Evolutionary conservation across 352 stramenopile species (phyloP).

Genomic region (Phytopythium ostracodes): DNA sequence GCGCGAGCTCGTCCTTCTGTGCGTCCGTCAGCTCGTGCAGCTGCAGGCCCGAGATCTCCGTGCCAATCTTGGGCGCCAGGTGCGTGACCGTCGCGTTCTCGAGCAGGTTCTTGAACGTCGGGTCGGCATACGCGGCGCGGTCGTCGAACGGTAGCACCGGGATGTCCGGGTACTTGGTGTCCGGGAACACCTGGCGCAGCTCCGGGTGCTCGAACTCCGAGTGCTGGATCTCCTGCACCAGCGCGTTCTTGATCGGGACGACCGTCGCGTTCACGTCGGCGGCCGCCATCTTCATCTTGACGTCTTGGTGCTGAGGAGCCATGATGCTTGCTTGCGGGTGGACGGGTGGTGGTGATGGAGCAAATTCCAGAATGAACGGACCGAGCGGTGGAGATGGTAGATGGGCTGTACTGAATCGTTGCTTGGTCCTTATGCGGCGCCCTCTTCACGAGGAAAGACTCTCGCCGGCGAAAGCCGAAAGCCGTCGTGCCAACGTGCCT

Average conservation of each 20-base stretch:
- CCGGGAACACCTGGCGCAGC: slow-evolving; percentile 22
- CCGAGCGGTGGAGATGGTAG: neutral
- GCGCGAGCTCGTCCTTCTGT: slow-evolving; percentile 16
- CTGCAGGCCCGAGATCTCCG: slow-evolving; percentile 16
- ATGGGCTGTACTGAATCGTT: neutral
- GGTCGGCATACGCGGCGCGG: slow-evolving; percentile 24
- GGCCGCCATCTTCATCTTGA: slow-evolving; percentile 5
- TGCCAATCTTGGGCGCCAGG: slow-evolving; percentile 20
- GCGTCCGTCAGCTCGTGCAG: slow-evolving; percentile 8
- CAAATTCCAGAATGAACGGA: slow-evolving; percentile 1
- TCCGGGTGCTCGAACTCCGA: slow-evolving; percentile 18
- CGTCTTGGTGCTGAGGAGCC: slow-evolving; percentile 20
- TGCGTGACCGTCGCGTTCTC: slow-evolving; percentile 15
- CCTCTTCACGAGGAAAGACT: neutral
- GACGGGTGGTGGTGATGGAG: neutral
- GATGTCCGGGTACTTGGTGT: slow-evolving; percentile 28
- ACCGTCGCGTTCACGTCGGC: neutral
- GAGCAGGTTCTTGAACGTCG: slow-evolving; percentile 30
- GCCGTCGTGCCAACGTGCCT: neutral
- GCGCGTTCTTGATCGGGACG: slow-evolving; percentile 22
- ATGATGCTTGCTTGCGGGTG: slow-evolving; percentile 2
- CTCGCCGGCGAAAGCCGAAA: neutral
- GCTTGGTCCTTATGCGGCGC: neutral
- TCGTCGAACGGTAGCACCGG: slow-evolving; percentile 24
- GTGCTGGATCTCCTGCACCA: slow-evolving; percentile 16